Percentiles rank a stretch among this genome's conserved stretches.
Conservation (phyloP, 371 early-diverging fungal species). For the Quaeritorhiza haematococci region DNA sequence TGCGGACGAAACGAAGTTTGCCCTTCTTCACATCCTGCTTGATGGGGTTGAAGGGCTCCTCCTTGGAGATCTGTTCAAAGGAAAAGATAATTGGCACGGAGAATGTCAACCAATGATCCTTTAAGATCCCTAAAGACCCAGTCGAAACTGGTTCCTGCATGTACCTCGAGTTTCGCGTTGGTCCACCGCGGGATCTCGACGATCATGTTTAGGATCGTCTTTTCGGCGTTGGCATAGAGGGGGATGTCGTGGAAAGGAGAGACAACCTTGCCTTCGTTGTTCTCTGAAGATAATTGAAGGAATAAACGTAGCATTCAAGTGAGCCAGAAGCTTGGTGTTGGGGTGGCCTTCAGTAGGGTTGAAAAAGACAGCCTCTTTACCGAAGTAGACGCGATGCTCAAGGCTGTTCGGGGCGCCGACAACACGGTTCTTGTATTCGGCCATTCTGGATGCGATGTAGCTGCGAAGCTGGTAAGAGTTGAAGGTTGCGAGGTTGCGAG, state of each 20-base stretch:
- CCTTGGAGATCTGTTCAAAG: slow-evolving; percentile 73
- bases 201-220: slow-evolving; percentile 90
- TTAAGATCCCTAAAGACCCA: not conserved
- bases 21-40: slow-evolving; percentile 99
- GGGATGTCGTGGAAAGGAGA: slow-evolving; percentile 99
- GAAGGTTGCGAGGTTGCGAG: no score
- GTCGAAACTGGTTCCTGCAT: not conserved
- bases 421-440: slow-evolving; percentile 64
- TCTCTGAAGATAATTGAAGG: slow-evolving; percentile 23
- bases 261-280: slow-evolving; percentile 55
- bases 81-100: not conserved
- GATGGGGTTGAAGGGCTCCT: slow-evolving; percentile 94
- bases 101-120: not conserved
- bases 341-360: slow-evolving; percentile 4
- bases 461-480: no score
- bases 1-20: slow-evolving; percentile 96
- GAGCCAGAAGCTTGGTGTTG: not conserved
- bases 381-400: slow-evolving; percentile 82
- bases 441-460: slow-evolving; percentile 32
- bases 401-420: slow-evolving; percentile 84
- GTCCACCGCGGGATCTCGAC: slow-evolving; percentile 99
- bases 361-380: slow-evolving; percentile 38
- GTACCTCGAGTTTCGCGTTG: slow-evolving; percentile 98
- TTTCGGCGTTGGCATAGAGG: slow-evolving; percentile 76
- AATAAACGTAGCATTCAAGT: not conserved